Evolutionary conservation across 352 stramenopile genomes (phyloP).

Genomic region (Aphanomyces invadans): DNA sequence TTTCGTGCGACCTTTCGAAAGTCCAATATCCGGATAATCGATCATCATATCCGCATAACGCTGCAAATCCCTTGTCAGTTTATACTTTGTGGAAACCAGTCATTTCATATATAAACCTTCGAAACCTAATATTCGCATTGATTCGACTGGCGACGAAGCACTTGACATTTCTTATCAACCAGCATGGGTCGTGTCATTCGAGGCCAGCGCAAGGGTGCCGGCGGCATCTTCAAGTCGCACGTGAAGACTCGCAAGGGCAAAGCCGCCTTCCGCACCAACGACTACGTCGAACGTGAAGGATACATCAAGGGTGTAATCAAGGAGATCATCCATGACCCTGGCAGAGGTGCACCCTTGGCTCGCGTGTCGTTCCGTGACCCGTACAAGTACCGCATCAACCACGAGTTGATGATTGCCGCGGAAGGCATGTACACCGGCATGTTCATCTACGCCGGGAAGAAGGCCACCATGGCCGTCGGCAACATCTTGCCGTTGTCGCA

Average conservation of each 20-base stretch:
- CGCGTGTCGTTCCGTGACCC: slow-evolving; percentile 91
- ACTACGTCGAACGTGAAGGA: slow-evolving; percentile 92
- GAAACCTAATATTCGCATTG: background rate
- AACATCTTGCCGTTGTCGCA: slow-evolving; percentile 95
- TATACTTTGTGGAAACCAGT: slow-evolving; percentile 23
- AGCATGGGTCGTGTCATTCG: slow-evolving; percentile 85
- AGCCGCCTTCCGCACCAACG: slow-evolving; percentile 60
- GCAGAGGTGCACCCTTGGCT: slow-evolving; percentile 94
- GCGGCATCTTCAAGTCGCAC: slow-evolving; percentile 79
- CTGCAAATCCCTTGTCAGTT: background rate
- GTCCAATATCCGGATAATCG: slow-evolving; percentile 7
- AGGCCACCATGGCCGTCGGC: slow-evolving; percentile 91
- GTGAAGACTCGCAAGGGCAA: slow-evolving; percentile 69
- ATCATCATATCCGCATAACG: background rate
- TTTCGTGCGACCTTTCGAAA: background rate
- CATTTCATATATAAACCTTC: slow-evolving; percentile 6
- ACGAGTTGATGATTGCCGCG: slow-evolving; percentile 95
- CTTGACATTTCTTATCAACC: slow-evolving; percentile 70
- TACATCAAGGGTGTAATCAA: slow-evolving; percentile 99
- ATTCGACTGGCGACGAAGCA: slow-evolving; percentile 27
- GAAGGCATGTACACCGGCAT: slow-evolving; percentile 99
- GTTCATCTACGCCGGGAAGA: slow-evolving; percentile 98
- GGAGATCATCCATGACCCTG: slow-evolving; percentile 98
- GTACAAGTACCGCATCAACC: slow-evolving; percentile 86
- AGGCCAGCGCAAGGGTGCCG: slow-evolving; percentile 83